These are phyloP conservation scores for Boletus subparvulus DNA, from an alignment of 768 basidiomycete genomes.

Conservation along the genomic window DNA sequence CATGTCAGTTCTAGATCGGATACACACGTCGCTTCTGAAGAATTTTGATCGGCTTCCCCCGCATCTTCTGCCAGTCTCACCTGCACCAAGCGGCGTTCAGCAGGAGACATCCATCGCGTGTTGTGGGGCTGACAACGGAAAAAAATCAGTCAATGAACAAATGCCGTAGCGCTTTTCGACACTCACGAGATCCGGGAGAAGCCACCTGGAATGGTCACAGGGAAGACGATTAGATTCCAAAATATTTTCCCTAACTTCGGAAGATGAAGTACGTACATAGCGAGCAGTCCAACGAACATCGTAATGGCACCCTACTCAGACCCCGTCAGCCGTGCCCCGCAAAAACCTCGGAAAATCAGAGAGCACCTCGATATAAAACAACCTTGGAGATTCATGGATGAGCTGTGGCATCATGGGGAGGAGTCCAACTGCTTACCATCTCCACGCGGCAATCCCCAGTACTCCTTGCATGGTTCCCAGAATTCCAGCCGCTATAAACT, in stretches of 20 bases:
- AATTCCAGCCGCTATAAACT: constrained; percentile 77
- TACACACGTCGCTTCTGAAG: constrained; percentile 15
- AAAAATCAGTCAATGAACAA: background rate
- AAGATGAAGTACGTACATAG: constrained; percentile 40
- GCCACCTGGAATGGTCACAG: constrained; percentile 40
- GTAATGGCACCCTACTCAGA: constrained; percentile 57
- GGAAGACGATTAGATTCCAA: background rate
- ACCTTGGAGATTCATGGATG: constrained; percentile 36
- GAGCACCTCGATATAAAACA: constrained; percentile 67
- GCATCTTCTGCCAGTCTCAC: constrained; percentile 68
- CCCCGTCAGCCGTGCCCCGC: background rate
- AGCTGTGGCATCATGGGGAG: background rate
- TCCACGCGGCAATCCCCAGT: constrained; percentile 66
- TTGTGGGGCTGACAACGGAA: constrained; percentile 50
- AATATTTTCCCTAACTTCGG: background rate
- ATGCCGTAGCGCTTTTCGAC: background rate
- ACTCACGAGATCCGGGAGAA: constrained; percentile 59
- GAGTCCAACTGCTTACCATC: constrained; percentile 48
- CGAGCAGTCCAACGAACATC: constrained; percentile 53
- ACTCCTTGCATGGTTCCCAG: constrained; percentile 66
- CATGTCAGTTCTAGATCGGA: background rate
- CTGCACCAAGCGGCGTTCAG: constrained; percentile 59
- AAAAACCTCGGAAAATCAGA: background rate
- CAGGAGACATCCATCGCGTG: constrained; percentile 55
- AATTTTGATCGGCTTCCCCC: constrained; percentile 62